phyloP scores from a whole-genome alignment of 352 stramenopile genomes.

The Globisporangium paddicum region DNA sequence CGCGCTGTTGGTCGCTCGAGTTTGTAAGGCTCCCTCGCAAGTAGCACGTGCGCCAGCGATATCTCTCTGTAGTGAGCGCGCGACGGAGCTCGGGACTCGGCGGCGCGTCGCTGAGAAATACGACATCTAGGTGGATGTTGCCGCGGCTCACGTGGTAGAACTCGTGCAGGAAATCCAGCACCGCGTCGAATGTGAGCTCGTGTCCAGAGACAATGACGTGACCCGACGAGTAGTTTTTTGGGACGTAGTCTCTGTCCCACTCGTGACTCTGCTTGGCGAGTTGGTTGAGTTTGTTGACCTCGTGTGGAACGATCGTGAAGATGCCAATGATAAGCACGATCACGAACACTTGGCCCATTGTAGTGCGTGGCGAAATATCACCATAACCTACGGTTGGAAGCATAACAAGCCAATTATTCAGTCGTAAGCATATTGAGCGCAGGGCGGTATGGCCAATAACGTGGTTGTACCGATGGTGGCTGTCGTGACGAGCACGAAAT shows the following conservation, averaged over 20 bases:
- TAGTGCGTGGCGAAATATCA: conserved; percentile 49
- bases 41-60: conserved; percentile 40
- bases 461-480: conserved; percentile 66
- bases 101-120: conserved; percentile 47
- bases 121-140: conserved; percentile 54
- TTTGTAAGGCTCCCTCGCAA: conserved; percentile 46
- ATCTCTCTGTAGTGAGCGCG: conserved; percentile 42
- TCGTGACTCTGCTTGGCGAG: conserved; percentile 52
- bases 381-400: conserved; percentile 39
- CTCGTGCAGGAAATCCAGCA: conserved; percentile 61
- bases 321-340: conserved; percentile 65
- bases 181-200: conserved; percentile 33
- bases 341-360: conserved; percentile 58
- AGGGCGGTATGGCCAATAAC: too few relatives aligned
- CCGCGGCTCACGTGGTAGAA: conserved; percentile 67
- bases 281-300: conserved; percentile 57
- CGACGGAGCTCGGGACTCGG: conserved; percentile 32
- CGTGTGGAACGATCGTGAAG: conserved; percentile 55
- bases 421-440: not conserved
- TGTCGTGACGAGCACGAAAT: conserved; percentile 71
- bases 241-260: conserved; percentile 51
- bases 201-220: conserved; percentile 61
- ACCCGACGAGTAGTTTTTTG: conserved; percentile 32
- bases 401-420: not conserved
- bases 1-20: conserved; percentile 40